Evolutionary conservation across 805 yeast genomes (phyloP).

Genomic region (Myxozyma sirexii): DNA sequence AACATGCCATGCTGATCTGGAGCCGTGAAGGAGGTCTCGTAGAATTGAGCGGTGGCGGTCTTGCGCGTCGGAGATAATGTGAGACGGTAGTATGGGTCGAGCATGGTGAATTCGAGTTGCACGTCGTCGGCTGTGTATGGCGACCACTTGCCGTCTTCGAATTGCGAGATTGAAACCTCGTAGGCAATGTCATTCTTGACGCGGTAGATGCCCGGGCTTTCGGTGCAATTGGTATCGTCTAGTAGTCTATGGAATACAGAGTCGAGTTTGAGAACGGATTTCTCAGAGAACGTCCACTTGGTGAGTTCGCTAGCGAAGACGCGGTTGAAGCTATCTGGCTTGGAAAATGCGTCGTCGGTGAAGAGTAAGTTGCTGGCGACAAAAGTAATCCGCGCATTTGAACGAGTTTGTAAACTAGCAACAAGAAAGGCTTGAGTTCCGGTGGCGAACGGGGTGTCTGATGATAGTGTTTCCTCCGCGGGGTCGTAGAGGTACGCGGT

Average conservation of each 20-base stretch:
- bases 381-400: constrained; percentile 81
- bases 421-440: constrained; percentile 78
- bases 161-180: constrained; percentile 47
- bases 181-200: constrained; percentile 70
- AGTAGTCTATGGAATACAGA: constrained; percentile 58
- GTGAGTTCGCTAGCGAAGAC: constrained; percentile 51
- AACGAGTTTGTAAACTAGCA: constrained; percentile 77
- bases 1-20: constrained; percentile 99
- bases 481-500: constrained; percentile 57
- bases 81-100: constrained; percentile 92
- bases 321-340: constrained; percentile 39
- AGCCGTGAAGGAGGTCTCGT: constrained; percentile 59
- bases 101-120: constrained; percentile 84
- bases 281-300: constrained; percentile 75
- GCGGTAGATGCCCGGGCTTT: constrained; percentile 55
- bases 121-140: constrained; percentile 65
- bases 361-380: constrained; percentile 68
- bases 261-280: constrained; percentile 61
- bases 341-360: constrained; percentile 42
- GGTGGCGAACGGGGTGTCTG: constrained; percentile 65
- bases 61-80: constrained; percentile 54
- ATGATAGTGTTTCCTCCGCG: constrained; percentile 50
- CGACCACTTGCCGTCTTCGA: constrained; percentile 64
- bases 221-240: constrained; percentile 35
- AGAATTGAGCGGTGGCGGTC: constrained; percentile 47